Evolutionary conservation across 2,329 filamentous ascomycete species (phyloP).

Genomic region (Fusarium tuaranense): DNA sequence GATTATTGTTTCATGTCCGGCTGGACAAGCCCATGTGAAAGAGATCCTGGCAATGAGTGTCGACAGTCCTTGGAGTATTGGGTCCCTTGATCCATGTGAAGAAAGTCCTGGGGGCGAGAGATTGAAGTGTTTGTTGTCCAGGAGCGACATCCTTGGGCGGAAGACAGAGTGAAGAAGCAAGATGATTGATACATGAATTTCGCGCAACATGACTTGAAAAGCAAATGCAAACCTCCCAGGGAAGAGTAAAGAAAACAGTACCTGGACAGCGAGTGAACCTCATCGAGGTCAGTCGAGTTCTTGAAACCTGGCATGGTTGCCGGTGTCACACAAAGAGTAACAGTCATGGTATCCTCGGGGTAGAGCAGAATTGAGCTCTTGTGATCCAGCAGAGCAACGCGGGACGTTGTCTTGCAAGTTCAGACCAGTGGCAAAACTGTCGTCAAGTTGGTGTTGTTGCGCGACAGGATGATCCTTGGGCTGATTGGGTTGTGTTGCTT

Average conservation of each 20-base stretch:
- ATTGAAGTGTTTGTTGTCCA: slow-evolving; percentile 21
- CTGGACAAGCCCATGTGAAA: slow-evolving; percentile 46
- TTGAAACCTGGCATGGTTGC: slow-evolving; percentile 67
- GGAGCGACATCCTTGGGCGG: slow-evolving; percentile 35
- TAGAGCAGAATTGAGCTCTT: slow-evolving; percentile 46
- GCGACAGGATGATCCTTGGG: slow-evolving; percentile 46
- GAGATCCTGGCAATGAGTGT: slow-evolving; percentile 15
- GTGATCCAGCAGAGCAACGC: slow-evolving; percentile 46
- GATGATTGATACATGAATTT: slow-evolving; percentile 45
- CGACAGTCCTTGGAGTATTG: slow-evolving; percentile 23
- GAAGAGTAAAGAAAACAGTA: slow-evolving; percentile 65
- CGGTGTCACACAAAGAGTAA: slow-evolving; percentile 60
- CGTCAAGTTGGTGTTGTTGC: slow-evolving; percentile 42
- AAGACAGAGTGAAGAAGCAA: slow-evolving; percentile 43
- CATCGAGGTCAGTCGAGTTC: slow-evolving; percentile 65
- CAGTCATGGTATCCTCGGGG: slow-evolving; percentile 61
- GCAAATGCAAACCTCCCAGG: slow-evolving; percentile 56
- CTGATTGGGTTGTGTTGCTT: slow-evolving; percentile 39
- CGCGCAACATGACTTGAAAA: slow-evolving; percentile 46
- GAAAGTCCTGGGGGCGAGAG: slow-evolving; percentile 27
- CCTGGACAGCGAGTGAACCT: slow-evolving; percentile 71
- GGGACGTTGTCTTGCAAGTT: slow-evolving; percentile 44
- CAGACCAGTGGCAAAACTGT: slow-evolving; percentile 44
- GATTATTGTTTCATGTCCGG: slow-evolving; percentile 49
- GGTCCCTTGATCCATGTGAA: slow-evolving; percentile 9